Evolutionary conservation across 139 green algal species (phyloP), one percentile per base, ranked within the genome.

Genomic region (Chlamydomonas applanata): DNA sequence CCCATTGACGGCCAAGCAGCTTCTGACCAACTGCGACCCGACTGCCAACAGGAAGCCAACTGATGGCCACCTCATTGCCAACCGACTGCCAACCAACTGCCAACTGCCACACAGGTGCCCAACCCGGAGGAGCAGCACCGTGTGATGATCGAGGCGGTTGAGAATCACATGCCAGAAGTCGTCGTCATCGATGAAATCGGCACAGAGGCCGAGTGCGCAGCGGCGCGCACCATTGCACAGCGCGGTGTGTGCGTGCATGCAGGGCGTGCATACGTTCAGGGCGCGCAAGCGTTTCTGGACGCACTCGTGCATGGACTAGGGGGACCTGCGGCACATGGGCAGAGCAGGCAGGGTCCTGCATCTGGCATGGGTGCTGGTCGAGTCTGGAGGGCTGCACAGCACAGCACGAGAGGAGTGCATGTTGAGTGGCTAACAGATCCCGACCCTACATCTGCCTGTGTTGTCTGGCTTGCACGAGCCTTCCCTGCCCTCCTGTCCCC

Each of bases 171-270:
- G 78, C 72, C 71, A 4, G 25, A 98, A 68, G 88, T 94, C 16
- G 90, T 99, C 4, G 94, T 98, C 29, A 92, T 98, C 32, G 94
- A 98, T 53, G 95, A 99, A 84, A 97, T 99, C 56, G 96, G 96
- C 27, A 98, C 94, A 14, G 92, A 97, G 77, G 93, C 87, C 19
- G 95, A 99, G 79, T 96, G 93, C 22, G 69, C 92, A 11, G 95
- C 95, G 22, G 97, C 94, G 69, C 85, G 94, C 65, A 99, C 92
- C 45, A 99, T 99, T 57, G 93, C 96, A 1, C 94, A 99, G 86
- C 83, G 95, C 2, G 94, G 93, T 57, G 56, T 4, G 52, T 45
- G 17, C 3, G 17, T 7, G 7, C 40, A 7, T 49, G 7, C 7
- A 49, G 40, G 7, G 7, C 11, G 7, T 7, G 11, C 11, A 49